Percentiles rank a stretch among this genome's conserved stretches.
Evolutionary conservation across 2,329 filamentous ascomycete genomes (phyloP).

Genomic region (Drechslerella dactyloides): DNA sequence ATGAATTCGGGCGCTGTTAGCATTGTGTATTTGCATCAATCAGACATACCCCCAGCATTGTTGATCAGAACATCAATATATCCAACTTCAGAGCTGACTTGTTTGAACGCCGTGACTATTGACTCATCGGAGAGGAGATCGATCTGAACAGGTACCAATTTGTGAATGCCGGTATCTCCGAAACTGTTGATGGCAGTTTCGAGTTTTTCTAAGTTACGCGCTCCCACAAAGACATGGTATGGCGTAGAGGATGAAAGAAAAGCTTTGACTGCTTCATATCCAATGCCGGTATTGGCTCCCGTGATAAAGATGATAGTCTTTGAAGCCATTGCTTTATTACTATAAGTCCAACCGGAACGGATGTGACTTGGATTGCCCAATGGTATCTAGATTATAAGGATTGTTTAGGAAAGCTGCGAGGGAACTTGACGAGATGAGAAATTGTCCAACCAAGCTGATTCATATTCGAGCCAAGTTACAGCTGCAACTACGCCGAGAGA

Average conservation of each 20-base stretch:
- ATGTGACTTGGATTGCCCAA: neutral
- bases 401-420: too few species aligned
- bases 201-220: conserved; percentile 63
- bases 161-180: conserved; percentile 40
- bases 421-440: too few species aligned
- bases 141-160: conserved; percentile 49
- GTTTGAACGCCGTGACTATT: conserved; percentile 55
- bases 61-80: conserved; percentile 58
- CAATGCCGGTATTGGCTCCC: conserved; percentile 69
- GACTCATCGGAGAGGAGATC: conserved; percentile 57
- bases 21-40: conserved; percentile 19
- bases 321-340: conserved; percentile 16
- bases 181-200: conserved; percentile 61
- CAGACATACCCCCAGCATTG: conserved; percentile 54
- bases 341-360: neutral
- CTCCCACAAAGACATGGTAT: conserved; percentile 67
- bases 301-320: conserved; percentile 64
- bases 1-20: neutral
- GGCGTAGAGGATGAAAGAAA: conserved; percentile 61
- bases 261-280: conserved; percentile 66
- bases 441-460: too few species aligned
- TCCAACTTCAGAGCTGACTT: conserved; percentile 55
- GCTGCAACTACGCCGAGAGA: too few species aligned
- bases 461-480: too few species aligned
- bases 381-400: too few species aligned